Percentiles rank a stretch among this genome's conserved stretches.
Evolutionary conservation across 1,139 yeast genomes (phyloP).

Genomic region (Hanseniaspora uvarum): DNA sequence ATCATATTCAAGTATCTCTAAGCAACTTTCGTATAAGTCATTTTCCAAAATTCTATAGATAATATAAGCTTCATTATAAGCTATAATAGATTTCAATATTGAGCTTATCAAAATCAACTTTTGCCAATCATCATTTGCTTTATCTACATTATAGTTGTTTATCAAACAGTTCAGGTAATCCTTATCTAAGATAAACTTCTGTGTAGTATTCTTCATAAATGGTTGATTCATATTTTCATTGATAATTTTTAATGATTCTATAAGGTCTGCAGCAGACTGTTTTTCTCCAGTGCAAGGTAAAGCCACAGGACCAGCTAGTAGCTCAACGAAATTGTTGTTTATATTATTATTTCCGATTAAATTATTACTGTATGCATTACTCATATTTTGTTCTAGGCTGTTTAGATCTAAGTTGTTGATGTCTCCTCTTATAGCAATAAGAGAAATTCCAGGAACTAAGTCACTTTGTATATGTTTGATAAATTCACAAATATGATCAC

Average conservation of each 20-base stretch:
- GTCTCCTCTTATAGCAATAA: slow-evolving; percentile 52
- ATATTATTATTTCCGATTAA: slow-evolving; percentile 4
- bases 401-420: slow-evolving; percentile 32
- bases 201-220: slow-evolving; percentile 45
- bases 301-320: slow-evolving; percentile 69
- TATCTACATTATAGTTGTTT: slow-evolving; percentile 46
- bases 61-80: slow-evolving; percentile 60
- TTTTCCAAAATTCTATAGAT: slow-evolving; percentile 61
- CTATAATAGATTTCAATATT: slow-evolving; percentile 56
- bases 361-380: slow-evolving; percentile 32
- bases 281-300: slow-evolving; percentile 51
- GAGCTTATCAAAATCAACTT: slow-evolving; percentile 59
- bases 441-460: slow-evolving; percentile 57
- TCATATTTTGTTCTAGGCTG: slow-evolving; percentile 35
- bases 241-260: slow-evolving; percentile 42
- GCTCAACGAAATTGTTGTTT: slow-evolving; percentile 36
- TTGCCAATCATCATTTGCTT: slow-evolving; percentile 40
- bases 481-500: slow-evolving; percentile 73
- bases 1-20: slow-evolving; percentile 86
- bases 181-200: slow-evolving; percentile 41
- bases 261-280: slow-evolving; percentile 37
- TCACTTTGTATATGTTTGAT: slow-evolving; percentile 57
- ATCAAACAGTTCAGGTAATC: slow-evolving; percentile 48
- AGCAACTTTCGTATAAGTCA: slow-evolving; percentile 48
- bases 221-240: slow-evolving; percentile 50